Evolutionary conservation across 192 early-diverging fungal species (phyloP).

Genomic region (Mycoemilia scoparia): DNA sequence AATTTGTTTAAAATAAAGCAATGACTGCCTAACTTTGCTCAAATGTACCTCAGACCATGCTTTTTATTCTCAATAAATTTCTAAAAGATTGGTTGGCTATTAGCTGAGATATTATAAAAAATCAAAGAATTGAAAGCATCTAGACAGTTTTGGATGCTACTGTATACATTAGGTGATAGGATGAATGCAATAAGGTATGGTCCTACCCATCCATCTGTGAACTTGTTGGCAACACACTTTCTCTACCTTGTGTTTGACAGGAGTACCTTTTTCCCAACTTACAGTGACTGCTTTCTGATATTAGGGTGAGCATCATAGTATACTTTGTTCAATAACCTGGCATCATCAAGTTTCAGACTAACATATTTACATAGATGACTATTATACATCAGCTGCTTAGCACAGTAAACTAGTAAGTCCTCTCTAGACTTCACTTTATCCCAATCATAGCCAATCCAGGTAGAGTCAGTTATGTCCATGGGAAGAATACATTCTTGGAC

Average conservation of each 20-base stretch:
- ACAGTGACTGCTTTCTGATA: neutral
- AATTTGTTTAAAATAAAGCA: no score
- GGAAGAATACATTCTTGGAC: slow-evolving; percentile 1
- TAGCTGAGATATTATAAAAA: no score
- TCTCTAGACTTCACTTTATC: neutral
- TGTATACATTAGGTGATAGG: neutral
- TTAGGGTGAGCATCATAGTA: neutral
- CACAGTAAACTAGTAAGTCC: neutral
- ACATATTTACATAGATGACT: neutral
- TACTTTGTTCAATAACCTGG: neutral
- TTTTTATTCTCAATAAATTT: no score
- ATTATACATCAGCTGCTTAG: neutral
- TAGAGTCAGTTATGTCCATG: neutral
- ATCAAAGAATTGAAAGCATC: no score
- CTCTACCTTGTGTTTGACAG: neutral
- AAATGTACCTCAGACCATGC: no score
- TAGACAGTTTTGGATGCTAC: no score
- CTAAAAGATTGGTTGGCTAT: no score
- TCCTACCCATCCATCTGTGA: slow-evolving; percentile 1
- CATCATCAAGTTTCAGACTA: neutral
- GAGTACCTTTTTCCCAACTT: slow-evolving; percentile 1
- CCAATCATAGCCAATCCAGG: slow-evolving; percentile 1
- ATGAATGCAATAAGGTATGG: neutral
- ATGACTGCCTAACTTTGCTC: no score
- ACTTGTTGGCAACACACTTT: slow-evolving; percentile 1